Evolutionary conservation across 441 rosid genomes (phyloP), one percentile per base, ranked within the genome.

Genomic region (Populus trichocarpa): DNA sequence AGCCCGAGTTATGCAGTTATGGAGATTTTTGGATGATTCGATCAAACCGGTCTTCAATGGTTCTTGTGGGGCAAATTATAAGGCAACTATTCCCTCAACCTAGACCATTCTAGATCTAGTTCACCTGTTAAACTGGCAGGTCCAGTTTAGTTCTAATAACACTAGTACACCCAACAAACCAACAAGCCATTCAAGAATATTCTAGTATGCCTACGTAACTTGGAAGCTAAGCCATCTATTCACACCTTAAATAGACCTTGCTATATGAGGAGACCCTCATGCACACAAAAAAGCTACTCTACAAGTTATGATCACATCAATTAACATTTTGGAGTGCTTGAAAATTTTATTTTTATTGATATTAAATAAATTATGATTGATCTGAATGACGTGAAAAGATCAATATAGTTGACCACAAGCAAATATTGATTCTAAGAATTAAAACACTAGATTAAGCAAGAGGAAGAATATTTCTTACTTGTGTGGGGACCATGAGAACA

Each of bases 401-500:
- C 6, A 3, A 61, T 22, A 22, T 9, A 22, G 2, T 22, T 4
- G 4, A 61, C 26, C 65, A 25, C 4, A 8, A 1, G 12, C 0
- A 22, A 59, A 12, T 61, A 6, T 22, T 22, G 26, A 23, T 61
- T 61, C 13, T 22, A 61, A 61, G 46, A 61, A 61, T 1, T 22
- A 61, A 8, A 61, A 10, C 26, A 22, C 65, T 36, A n/a, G 36
- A 33, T 2, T 8, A 38, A 4, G 40, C 42, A 20, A 74, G 57
- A 50, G 20, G 65, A 66, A 23, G 77, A 81, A 70, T 5, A n/a
- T 35, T 36, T 75, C 70, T 80, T 84, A 89, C 99, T 91, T 93
- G 99, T 78, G 87, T 16, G 2, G 99, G 99, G 67, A 93, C 86
- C 84, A 89, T 83, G 79, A 93, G 92, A 86, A 91, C 88, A 23